Percentiles rank a stretch among this genome's conserved stretches.
Conservation (phyloP, 768 basidiomycete species). For the Mycena rosella region DNA sequence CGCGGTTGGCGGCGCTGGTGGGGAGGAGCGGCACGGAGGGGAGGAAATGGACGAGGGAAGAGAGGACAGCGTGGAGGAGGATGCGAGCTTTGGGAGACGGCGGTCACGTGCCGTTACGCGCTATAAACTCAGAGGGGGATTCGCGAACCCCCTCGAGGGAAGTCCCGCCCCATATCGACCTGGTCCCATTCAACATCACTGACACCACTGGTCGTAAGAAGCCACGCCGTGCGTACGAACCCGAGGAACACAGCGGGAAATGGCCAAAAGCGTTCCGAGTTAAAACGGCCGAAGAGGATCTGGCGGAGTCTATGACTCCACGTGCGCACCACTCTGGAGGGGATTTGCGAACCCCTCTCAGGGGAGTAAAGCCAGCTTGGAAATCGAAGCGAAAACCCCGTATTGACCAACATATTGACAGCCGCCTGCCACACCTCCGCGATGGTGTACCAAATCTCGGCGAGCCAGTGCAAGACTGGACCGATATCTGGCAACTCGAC, state of each 20-base stretch:
- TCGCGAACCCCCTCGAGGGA: constrained; percentile 31
- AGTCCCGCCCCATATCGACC: constrained; percentile 24
- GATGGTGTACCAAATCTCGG: constrained; percentile 25
- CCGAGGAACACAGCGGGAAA: background rate
- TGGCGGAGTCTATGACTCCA: background rate
- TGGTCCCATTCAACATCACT: constrained; percentile 5
- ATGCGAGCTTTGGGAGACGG: background rate
- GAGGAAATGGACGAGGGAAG: background rate
- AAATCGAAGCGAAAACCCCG: background rate
- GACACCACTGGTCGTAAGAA: constrained; percentile 11
- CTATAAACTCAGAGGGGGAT: constrained; percentile 28
- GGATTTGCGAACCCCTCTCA: constrained; percentile 24
- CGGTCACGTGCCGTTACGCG: constrained; percentile 10
- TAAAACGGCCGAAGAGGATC: background rate
- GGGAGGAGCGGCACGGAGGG: background rate
- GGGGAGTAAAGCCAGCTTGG: constrained; percentile 15
- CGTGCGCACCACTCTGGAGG: constrained; percentile 17
- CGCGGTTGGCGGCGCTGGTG: background rate
- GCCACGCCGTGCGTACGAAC: constrained; percentile 4
- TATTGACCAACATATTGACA: constrained; percentile 21
- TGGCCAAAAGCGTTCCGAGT: background rate
- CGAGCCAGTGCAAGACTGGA: constrained; percentile 7
- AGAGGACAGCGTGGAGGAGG: constrained; percentile 10
- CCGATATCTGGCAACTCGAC: constrained; percentile 15
- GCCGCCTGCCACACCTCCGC: constrained; percentile 6